Percentiles rank a stretch among this genome's conserved stretches.
Conservation (phyloP, 768 basidiomycete genomes). For the Gymnopilus junonius region DNA sequence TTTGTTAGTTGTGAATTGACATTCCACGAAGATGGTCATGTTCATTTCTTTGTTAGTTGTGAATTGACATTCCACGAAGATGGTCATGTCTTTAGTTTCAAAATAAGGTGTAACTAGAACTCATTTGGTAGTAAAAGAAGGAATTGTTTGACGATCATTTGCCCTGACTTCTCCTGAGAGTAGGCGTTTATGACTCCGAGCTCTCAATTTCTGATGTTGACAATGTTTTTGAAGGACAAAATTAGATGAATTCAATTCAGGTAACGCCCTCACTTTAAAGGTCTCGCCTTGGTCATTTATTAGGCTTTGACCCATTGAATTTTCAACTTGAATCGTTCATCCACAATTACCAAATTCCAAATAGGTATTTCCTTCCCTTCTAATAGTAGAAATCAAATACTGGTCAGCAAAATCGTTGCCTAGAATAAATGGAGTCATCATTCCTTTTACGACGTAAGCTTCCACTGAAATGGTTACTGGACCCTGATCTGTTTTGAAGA, state of each 20-base stretch:
- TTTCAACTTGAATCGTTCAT: conserved; percentile 2
- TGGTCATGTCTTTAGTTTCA: neutral
- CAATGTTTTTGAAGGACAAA: neutral
- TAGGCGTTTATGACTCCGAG: neutral
- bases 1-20: conserved; percentile 1
- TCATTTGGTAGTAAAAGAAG: conserved; percentile 11
- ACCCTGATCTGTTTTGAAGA: conserved; percentile 25
- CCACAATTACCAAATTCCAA: conserved; percentile 15
- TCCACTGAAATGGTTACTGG: conserved; percentile 29
- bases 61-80: conserved; percentile 21
- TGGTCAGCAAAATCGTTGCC: conserved; percentile 38
- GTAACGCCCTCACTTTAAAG: conserved; percentile 1
- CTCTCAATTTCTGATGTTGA: neutral
- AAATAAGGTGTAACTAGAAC: conserved; percentile 8
- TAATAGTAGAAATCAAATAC: conserved; percentile 33
- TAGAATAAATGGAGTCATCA: conserved; percentile 33
- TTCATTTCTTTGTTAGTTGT: neutral
- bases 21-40: conserved; percentile 16
- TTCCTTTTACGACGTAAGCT: conserved; percentile 34
- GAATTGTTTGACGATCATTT: conserved; percentile 4
- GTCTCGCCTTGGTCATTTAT: conserved; percentile 4
- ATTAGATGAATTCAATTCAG: neutral
- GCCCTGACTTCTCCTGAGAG: conserved; percentile 4
- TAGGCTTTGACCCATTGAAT: neutral
- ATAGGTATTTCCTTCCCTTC: conserved; percentile 7